These are phyloP conservation scores for Vaccinium macrocarpon DNA, from an alignment of 148 eudicot genomes.

Conservation along the genomic window DNA sequence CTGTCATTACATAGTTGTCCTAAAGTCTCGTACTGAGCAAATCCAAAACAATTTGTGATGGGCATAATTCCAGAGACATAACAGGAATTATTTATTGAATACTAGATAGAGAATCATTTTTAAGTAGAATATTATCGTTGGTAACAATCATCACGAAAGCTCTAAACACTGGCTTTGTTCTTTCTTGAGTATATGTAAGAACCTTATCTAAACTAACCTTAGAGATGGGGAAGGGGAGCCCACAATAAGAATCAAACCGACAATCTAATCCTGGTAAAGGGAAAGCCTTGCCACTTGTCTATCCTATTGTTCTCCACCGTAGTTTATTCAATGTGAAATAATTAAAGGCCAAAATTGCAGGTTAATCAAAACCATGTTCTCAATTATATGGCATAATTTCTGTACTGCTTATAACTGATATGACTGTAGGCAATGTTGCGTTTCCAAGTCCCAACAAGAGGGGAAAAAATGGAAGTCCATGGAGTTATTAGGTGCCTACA, in stretches of 20 bases:
- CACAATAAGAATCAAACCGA: background rate
- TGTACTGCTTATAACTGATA: background rate
- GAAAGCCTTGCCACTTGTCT: background rate
- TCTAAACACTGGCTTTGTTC: background rate
- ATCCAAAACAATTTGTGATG: background rate
- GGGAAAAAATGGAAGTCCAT: background rate
- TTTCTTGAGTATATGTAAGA: background rate
- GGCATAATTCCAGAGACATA: background rate
- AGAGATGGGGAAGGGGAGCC: background rate
- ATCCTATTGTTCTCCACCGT: background rate
- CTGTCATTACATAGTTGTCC: slow-evolving; percentile 68
- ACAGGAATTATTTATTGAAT: background rate
- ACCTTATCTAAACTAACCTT: too few relatives aligned
- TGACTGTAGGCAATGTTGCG: background rate
- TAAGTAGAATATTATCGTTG: background rate
- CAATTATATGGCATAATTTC: background rate
- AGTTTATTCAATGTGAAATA: background rate
- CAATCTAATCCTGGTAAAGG: background rate
- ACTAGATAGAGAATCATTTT: background rate
- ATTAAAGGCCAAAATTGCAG: background rate
- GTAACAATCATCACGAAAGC: background rate
- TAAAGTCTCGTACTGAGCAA: slow-evolving; percentile 57
- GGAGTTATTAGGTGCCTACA: background rate
- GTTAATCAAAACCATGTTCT: background rate
- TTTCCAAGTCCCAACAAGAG: background rate